These are phyloP conservation scores for Vanilla planifolia DNA, from an alignment of 106 monocot genomes.

Conservation along the genomic window DNA sequence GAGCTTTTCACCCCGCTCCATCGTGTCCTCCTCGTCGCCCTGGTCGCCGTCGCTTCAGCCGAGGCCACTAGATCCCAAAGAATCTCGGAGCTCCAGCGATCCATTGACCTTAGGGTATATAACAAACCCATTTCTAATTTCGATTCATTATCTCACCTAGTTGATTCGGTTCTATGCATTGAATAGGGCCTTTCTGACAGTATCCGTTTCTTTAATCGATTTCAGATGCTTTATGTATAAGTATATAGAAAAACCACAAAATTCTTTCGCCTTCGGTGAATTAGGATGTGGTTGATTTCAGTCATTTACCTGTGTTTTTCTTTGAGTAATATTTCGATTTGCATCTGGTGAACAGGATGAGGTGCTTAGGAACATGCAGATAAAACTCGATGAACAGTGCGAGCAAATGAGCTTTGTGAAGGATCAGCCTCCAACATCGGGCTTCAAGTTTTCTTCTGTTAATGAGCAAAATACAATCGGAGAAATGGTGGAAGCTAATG, in stretches of 20 bases:
- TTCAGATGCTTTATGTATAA: too few species aligned
- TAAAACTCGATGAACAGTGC: slow-evolving; percentile 75
- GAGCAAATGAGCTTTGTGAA: slow-evolving; percentile 49
- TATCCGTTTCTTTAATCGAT: too few species aligned
- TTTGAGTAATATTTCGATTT: neutral
- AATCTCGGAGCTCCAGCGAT: slow-evolving; percentile 44
- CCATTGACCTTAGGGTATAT: slow-evolving; percentile 62
- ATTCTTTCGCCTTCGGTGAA: too few species aligned
- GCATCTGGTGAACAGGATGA: slow-evolving; percentile 40
- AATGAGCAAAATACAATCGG: slow-evolving; percentile 8
- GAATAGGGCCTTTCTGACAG: too few species aligned
- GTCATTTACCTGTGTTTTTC: neutral
- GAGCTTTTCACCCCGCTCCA: slow-evolving; percentile 80
- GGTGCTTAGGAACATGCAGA: slow-evolving; percentile 67
- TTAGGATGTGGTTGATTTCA: too few species aligned
- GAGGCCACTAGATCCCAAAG: slow-evolving; percentile 24
- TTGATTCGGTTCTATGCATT: too few species aligned
- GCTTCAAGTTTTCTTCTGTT: neutral
- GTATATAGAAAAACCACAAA: too few species aligned
- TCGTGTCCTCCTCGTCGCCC: slow-evolving; percentile 62
- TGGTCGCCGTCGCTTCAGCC: slow-evolving; percentile 41
- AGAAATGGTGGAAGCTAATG: slow-evolving; percentile 11
- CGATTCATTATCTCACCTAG: too few species aligned
- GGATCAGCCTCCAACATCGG: slow-evolving; percentile 13
- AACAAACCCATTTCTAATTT: too few species aligned